Percentiles rank a stretch among this genome's conserved stretches.
phyloP scores from a whole-genome alignment of 176 grass and related monocot species.

The Aegilops tauschii region DNA sequence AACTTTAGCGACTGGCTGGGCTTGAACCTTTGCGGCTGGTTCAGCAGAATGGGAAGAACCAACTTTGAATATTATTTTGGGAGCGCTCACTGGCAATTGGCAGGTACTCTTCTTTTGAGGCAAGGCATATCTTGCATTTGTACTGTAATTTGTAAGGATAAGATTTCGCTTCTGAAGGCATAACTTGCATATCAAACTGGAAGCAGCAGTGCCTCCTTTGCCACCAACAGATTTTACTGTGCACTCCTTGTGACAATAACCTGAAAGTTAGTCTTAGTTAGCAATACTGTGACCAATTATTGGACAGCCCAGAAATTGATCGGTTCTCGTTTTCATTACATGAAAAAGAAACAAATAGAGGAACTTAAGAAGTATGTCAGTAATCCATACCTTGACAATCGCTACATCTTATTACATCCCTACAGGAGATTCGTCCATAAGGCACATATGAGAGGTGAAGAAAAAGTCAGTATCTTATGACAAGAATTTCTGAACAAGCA shows the following conservation, averaged over 20 bases:
- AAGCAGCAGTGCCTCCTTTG: slow-evolving; percentile 32
- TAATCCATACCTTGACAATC: slow-evolving; percentile 76
- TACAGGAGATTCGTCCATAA: slow-evolving; percentile 45
- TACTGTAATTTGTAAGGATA: slow-evolving; percentile 41
- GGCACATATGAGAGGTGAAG: slow-evolving; percentile 17
- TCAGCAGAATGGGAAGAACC: slow-evolving; percentile 42
- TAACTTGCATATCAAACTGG: slow-evolving; percentile 65
- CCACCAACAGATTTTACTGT: slow-evolving; percentile 40
- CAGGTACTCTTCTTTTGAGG: slow-evolving; percentile 38
- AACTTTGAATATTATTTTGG: slow-evolving; percentile 46
- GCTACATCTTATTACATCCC: slow-evolving; percentile 68
- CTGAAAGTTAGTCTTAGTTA: slow-evolving; percentile 54
- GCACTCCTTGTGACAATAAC: slow-evolving; percentile 85
- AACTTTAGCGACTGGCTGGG: not conserved
- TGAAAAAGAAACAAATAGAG: slow-evolving; percentile 1
- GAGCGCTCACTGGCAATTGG: slow-evolving; percentile 35
- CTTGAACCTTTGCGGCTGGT: slow-evolving; percentile 14
- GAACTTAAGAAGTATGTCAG: slow-evolving; percentile 11
- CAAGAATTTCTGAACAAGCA: slow-evolving; percentile 16
- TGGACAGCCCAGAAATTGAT: slow-evolving; percentile 12
- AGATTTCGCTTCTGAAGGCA: slow-evolving; percentile 54
- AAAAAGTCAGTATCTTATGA: slow-evolving; percentile 40
- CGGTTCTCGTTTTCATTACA: slow-evolving; percentile 1
- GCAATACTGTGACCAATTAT: slow-evolving; percentile 27
- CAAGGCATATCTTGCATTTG: slow-evolving; percentile 28